These are phyloP conservation scores for Sanghuangporus baumii DNA, from an alignment of 1,284 basidiomycete genomes.

Conservation along the genomic window DNA sequence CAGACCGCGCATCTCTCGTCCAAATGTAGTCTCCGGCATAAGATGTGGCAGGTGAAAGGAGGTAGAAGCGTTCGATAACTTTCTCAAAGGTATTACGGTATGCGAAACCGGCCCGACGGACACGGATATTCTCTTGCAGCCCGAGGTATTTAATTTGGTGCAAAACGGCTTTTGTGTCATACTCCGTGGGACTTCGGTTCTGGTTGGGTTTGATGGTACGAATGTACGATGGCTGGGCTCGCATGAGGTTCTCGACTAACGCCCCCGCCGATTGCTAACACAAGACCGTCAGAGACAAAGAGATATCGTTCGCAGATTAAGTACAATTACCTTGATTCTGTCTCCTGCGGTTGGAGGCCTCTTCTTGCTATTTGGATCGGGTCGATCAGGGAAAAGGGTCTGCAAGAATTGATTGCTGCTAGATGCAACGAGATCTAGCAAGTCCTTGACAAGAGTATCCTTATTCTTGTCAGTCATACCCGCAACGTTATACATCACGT, in stretches of 20 bases:
- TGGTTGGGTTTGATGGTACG: constrained; percentile 99
- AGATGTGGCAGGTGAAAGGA: constrained; percentile 91
- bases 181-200: constrained; percentile 90
- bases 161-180: constrained; percentile 90
- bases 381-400: constrained; percentile 87
- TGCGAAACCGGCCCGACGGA: constrained; percentile 95
- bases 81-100: constrained; percentile 98
- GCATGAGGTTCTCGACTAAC: constrained; percentile 94
- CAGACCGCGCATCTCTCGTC: constrained; percentile 86
- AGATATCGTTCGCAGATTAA: constrained; percentile 4
- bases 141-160: constrained; percentile 99
- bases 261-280: constrained; percentile 82
- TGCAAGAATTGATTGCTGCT: constrained; percentile 85
- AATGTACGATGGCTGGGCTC: constrained; percentile 96
- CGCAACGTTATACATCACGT: constrained; percentile 95
- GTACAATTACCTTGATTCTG: constrained; percentile 76
- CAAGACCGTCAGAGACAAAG: constrained; percentile 6
- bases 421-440: constrained; percentile 82
- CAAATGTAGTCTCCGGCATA: constrained; percentile 99
- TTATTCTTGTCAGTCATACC: constrained; percentile 99
- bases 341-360: constrained; percentile 97
- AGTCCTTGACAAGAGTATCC: constrained; percentile 92
- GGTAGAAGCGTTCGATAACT: constrained; percentile 97
- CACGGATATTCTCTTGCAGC: constrained; percentile 97
- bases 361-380: constrained; percentile 97